phyloP scores from a whole-genome alignment of 2,329 filamentous ascomycete species.

The Botrytis pseudocinerea region DNA sequence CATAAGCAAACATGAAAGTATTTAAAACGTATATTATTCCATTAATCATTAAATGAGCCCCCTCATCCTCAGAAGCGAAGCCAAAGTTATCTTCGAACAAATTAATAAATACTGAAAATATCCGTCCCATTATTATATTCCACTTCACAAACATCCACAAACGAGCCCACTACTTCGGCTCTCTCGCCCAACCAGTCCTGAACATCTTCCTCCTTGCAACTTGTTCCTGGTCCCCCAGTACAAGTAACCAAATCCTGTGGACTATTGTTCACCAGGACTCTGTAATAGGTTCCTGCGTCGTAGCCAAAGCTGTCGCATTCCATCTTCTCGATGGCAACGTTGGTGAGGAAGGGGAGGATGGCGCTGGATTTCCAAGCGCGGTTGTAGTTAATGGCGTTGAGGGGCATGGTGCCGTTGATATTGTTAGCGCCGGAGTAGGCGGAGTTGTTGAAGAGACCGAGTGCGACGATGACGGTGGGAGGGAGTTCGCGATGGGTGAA shows the following conservation, averaged over 20 bases:
- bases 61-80: background rate
- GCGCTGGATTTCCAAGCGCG: conserved; percentile 53
- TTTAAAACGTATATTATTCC: background rate
- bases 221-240: conserved; percentile 51
- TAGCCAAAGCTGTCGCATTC: conserved; percentile 52
- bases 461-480: conserved; percentile 53
- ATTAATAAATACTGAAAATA: conserved; percentile 34
- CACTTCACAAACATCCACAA: conserved; percentile 44
- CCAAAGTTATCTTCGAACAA: background rate
- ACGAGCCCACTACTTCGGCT: conserved; percentile 46
- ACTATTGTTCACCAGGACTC: conserved; percentile 52
- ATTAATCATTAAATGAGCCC: background rate
- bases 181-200: conserved; percentile 29
- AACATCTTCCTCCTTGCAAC: conserved; percentile 38
- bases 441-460: conserved; percentile 57
- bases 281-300: conserved; percentile 47
- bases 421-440: conserved; percentile 48
- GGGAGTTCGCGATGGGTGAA: conserved; percentile 57
- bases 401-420: conserved; percentile 53
- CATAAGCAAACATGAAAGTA: background rate
- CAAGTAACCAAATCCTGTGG: conserved; percentile 52
- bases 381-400: conserved; percentile 49
- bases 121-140: conserved; percentile 35
- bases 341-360: conserved; percentile 55
- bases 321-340: conserved; percentile 55